phyloP scores from a whole-genome alignment of 1,284 basidiomycete genomes.

The Ceratobasidium sp. region DNA sequence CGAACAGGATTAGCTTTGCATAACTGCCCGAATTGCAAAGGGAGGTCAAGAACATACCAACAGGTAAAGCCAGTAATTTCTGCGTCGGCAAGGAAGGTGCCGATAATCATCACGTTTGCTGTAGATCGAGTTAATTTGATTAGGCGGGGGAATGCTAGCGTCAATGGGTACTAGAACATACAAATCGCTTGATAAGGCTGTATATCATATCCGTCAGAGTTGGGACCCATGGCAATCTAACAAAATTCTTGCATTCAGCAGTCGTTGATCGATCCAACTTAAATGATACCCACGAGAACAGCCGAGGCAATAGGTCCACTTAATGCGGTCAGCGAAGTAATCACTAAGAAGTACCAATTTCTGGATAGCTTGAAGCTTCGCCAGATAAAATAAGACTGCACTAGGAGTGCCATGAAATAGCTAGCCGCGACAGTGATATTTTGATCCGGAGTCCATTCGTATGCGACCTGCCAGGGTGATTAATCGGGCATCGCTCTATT shows the following conservation, averaged over 20 bases:
- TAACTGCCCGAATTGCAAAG: background rate
- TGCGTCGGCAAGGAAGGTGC: conserved; percentile 18
- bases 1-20: background rate
- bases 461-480: background rate
- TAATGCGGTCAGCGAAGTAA: background rate
- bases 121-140: background rate
- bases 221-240: background rate
- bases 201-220: background rate
- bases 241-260: background rate
- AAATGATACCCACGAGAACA: conserved; percentile 1
- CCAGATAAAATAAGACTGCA: conserved; percentile 16
- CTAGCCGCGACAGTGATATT: conserved; percentile 6
- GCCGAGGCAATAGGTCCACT: conserved; percentile 11
- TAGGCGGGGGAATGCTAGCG: background rate
- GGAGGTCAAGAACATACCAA: background rate
- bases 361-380: conserved; percentile 7
- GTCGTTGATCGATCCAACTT: background rate
- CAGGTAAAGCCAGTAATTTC: conserved; percentile 28
- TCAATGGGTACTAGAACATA: background rate
- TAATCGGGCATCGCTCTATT: background rate
- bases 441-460: background rate
- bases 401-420: conserved; percentile 22
- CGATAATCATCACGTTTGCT: conserved; percentile 23
- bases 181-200: background rate
- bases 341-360: conserved; percentile 26